phyloP scores from a whole-genome alignment of 257 asterid species.

The Coffea eugenioides region DNA sequence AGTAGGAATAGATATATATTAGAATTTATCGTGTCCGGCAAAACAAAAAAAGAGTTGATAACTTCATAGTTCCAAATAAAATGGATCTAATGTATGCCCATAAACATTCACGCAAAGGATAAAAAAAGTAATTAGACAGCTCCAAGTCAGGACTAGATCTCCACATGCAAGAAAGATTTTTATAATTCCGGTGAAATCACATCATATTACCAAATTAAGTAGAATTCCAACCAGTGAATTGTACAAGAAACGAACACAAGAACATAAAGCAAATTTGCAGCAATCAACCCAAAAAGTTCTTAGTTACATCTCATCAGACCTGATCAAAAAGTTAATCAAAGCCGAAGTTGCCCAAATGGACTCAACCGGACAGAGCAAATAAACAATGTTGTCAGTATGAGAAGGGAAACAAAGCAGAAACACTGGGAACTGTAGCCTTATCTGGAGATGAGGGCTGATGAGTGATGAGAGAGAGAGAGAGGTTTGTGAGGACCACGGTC shows the following conservation, averaged over 20 bases:
- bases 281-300: neutral
- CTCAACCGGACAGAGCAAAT: constrained; percentile 15
- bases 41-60: no score
- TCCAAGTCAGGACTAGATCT: neutral
- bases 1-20: no score
- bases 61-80: neutral
- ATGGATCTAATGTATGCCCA: neutral
- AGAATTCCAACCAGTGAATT: neutral
- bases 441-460: constrained; percentile 35
- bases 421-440: constrained; percentile 36
- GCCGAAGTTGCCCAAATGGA: constrained; percentile 9
- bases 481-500: constrained; percentile 37
- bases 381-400: constrained; percentile 13
- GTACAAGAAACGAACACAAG: neutral
- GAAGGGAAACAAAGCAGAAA: constrained; percentile 18
- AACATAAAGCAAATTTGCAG: neutral
- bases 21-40: no score
- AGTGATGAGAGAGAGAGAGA: neutral
- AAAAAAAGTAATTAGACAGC: neutral
- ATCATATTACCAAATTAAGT: neutral
- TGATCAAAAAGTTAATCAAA: neutral
- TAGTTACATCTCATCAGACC: neutral
- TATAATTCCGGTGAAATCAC: neutral
- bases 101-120: neutral
- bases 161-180: neutral